Evolutionary conservation across 192 early-diverging fungal species (phyloP), one percentile per base, ranked within the genome.

Genomic region (Allomyces javanicus): DNA sequence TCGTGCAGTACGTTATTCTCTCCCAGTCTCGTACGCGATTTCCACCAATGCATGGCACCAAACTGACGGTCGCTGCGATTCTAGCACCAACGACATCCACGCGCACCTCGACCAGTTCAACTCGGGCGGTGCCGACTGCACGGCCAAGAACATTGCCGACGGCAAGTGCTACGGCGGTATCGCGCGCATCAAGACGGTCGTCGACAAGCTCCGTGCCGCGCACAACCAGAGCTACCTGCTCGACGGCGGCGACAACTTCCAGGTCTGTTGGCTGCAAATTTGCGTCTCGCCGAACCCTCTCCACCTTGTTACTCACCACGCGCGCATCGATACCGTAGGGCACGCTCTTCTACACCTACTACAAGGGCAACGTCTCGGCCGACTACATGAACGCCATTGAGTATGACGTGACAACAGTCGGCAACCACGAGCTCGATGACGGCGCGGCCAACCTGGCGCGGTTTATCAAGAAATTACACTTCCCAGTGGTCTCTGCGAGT

Each of bases 361-460:
- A 81, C 71, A 76, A 78, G 62, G 85, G 85, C 43, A 77, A 80
- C 66, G 68, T 77, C 33, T 77, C 76, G 11, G 80, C 78, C 1
- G 70, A 73, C 22, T 68, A 86, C 63, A 80, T 89, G 74, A 89
- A 91, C 70, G 74, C 74, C 26, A 74, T 87, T 19, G 76, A 70
- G 22, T 82, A 84, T 71, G 81, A 88, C 61, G 78, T 80, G 17
- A 69, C 81, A 64, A 71, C 72, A 9, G 72, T 84, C 63, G 82
- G 84, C 63, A 85, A 87, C 70, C 89, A 91, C 70, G 86, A 91
- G 72, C 88, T 87, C 63, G 89, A 91, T 72, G 74, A 76, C 12
- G 86, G 86, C 3, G 78, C 80, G 1, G 71, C 75, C 10, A 68
- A 78, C 66, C 66, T 85, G n/a, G 78, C 72, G 25, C 66, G 62